These are phyloP conservation scores for Periconia digitata DNA, from an alignment of 2,329 filamentous ascomycete genomes.

Conservation along the genomic window DNA sequence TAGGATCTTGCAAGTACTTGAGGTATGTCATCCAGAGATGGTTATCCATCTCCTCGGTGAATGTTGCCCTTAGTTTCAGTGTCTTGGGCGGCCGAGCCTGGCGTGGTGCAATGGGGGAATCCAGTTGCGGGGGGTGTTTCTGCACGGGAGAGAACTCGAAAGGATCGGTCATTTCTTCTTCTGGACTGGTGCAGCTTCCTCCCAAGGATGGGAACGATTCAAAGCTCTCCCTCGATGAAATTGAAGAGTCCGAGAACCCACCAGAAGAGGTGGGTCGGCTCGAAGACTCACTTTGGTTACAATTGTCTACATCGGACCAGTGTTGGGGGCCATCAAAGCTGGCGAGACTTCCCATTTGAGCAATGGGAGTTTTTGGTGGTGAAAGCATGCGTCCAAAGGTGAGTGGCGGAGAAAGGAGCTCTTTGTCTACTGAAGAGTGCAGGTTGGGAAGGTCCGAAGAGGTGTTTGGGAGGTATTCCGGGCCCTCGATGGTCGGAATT, in stretches of 20 bases:
- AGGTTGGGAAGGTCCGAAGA: conserved; percentile 28
- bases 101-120: conserved; percentile 34
- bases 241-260: conserved; percentile 62
- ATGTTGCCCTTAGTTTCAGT: conserved; percentile 49
- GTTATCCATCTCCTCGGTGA: conserved; percentile 66
- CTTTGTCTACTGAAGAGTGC: conserved; percentile 31
- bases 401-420: conserved; percentile 47
- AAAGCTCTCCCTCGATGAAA: conserved; percentile 61
- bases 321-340: conserved; percentile 29
- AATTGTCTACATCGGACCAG: conserved; percentile 35
- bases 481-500: conserved; percentile 55
- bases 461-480: conserved; percentile 38
- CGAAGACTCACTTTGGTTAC: conserved; percentile 47
- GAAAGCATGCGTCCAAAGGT: conserved; percentile 44
- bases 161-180: conserved; percentile 60
- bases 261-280: conserved; percentile 61
- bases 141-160: conserved; percentile 49
- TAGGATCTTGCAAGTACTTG: conserved; percentile 66
- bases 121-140: conserved; percentile 28
- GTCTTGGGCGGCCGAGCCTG: conserved; percentile 41
- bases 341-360: conserved; percentile 39
- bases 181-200: conserved; percentile 63
- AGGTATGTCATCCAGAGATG: conserved; percentile 69
- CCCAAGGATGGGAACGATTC: conserved; percentile 59
- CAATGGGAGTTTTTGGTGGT: conserved; percentile 53